Percentiles rank a stretch among this genome's conserved stretches.
Evolutionary conservation across 2,329 filamentous ascomycete species (phyloP).

Genomic region (Paramyrothecium sp.): DNA sequence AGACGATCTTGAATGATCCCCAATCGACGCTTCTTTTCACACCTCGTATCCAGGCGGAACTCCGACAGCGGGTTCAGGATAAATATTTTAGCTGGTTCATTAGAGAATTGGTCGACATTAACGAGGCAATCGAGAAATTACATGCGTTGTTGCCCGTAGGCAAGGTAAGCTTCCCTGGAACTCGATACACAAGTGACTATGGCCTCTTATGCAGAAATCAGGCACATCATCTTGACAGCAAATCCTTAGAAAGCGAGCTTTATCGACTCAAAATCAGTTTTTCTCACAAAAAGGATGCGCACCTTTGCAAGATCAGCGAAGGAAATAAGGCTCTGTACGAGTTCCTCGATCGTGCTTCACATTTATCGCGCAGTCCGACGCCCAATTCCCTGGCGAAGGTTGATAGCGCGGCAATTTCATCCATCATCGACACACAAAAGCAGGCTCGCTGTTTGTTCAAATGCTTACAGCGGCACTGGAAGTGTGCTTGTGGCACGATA

Average conservation of each 20-base stretch:
- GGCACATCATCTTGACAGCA: background rate
- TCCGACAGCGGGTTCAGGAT: background rate
- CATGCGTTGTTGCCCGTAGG: background rate
- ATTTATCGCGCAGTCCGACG: background rate
- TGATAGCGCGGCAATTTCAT: background rate
- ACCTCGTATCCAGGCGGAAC: background rate
- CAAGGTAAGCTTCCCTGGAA: background rate
- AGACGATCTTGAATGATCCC: background rate
- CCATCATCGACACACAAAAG: background rate
- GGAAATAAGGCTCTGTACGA: background rate
- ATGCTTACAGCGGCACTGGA: background rate
- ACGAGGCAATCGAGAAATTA: background rate
- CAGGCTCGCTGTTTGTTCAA: background rate
- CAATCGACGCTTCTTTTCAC: background rate
- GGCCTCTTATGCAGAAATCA: background rate
- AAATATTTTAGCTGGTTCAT: conserved; percentile 4
- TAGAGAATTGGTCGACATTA: background rate
- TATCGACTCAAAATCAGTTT: background rate
- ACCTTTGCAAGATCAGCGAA: background rate
- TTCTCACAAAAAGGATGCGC: background rate
- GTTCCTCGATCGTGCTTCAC: background rate
- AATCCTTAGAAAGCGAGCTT: background rate
- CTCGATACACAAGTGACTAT: background rate
- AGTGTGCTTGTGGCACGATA: background rate
- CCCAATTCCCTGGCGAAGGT: background rate